Base-by-base conservation (phyloP, 2,329 filamentous ascomycete species). In the Diaporthe destruens region DNA sequence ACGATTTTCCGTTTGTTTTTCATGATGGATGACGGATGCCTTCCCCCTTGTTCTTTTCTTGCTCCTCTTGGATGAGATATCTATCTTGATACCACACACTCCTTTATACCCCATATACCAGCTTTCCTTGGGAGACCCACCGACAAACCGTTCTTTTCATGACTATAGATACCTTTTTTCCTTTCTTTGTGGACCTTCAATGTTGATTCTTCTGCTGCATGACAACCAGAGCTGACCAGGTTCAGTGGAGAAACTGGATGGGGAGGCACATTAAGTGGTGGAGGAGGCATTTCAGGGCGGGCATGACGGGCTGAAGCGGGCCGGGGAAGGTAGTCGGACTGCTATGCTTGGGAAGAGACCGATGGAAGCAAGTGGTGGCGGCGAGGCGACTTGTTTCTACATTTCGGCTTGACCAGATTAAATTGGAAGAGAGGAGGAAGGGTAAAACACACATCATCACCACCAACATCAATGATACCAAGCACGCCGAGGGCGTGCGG, bases 51-150 rank as follows among this genome's bases (percentile, higher is more conserved):
- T 61, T 36, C 51, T 67, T 56, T 29, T 55, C 14, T 66, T 32
- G 54, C 14, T 59, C 69, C 32, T 71, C 57, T 57, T 18, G 57
- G 42, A 72, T 56, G 63, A 53, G 39, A 65, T 49, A 63, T 63
- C 44, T 69, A 57, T 47, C 72, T 72, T 54, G 70, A 72, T 74
- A 74, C 57, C 71, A 74, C 71, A 74, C 72, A 61, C 72, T 74
- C 72, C 59, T 74, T 74, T 72, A 69, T 69, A 68, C 70, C 70
- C 71, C 65, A 61, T 56, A 53, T 68, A 56, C 57, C 47, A 59
- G 55, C 55, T 56, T 71, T 54, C 18, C 56, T 67, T 63, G 71
- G 71, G 55, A 42, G 32, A 70, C 71, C 66, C 55, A 72, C 72
- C 71, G 53, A 57, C 42, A 68, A 67, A 63, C 54, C 72, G 25